Evolutionary conservation across 495 filamentous ascomycete species (phyloP).

Genomic region (Annulohypoxylon bovei): DNA sequence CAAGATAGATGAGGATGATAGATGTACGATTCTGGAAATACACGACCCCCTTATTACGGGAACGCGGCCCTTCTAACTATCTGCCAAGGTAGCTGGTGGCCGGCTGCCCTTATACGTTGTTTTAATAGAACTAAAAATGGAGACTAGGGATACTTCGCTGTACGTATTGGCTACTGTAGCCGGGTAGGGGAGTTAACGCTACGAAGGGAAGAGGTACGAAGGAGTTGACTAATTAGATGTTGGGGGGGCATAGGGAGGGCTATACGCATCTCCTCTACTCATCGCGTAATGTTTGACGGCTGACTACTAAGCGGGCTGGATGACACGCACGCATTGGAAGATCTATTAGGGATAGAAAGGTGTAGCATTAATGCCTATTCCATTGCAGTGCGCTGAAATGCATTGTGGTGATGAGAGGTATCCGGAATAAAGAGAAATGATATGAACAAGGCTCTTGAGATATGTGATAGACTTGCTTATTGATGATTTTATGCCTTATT

Average conservation of each 20-base stretch:
- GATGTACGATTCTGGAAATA: constrained; percentile 21
- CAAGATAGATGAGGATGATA: too few species aligned
- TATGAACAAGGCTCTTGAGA: neutral
- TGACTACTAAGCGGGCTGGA: neutral
- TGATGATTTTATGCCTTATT: too few species aligned
- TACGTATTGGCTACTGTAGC: constrained; percentile 13
- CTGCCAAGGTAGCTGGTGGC: too few species aligned
- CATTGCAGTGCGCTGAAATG: too few species aligned
- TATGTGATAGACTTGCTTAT: neutral
- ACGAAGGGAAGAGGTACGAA: too few species aligned
- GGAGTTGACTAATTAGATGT: neutral
- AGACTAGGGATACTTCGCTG: neutral
- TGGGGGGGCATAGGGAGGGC: neutral
- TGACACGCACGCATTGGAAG: too few species aligned
- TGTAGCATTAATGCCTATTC: neutral
- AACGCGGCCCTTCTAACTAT: neutral
- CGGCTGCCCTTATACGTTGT: constrained; percentile 11
- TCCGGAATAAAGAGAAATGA: constrained; percentile 1
- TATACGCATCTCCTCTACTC: neutral
- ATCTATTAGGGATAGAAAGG: neutral
- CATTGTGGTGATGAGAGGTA: neutral
- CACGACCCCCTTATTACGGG: neutral
- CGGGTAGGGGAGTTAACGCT: neutral
- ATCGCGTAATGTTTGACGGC: neutral
- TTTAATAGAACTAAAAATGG: constrained; percentile 16